Base-by-base conservation (phyloP, 371 early-diverging fungal species). In the Haplosporangium sp. region DNA sequence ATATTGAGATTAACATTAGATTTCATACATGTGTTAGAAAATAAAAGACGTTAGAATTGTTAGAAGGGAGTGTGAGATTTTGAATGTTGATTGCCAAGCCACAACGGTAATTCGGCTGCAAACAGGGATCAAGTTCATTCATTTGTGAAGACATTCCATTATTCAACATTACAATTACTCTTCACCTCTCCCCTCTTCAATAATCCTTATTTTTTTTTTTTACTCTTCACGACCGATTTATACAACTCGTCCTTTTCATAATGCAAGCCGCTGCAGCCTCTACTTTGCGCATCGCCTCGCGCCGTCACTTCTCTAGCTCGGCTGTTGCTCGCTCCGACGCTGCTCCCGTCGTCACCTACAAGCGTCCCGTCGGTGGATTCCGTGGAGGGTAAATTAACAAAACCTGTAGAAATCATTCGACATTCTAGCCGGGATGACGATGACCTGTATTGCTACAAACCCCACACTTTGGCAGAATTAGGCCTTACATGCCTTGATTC, bases 311-410 rank as follows among this genome's bases (percentile, higher is more conserved):
- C 60, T 71, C 81, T 37, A 74, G 67, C 65, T 71, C 81, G 8
- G 74, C 60, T n/a, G 47, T 79, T 60, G 74, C 81, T 44, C 81
- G 81, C 38, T 55, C 71, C 19, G 74, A 74, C 63, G 53, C 74
- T 19, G 39, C 70, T 37, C 74, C 74, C 53, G 81, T 79, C 13
- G 81, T 79, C 72, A 74, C 59, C 38, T 79, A 79, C 65, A 79
- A 74, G 72, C 81, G 81, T 37, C 81, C 81, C 61, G 66, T 79
- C 50, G 81, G 81, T 63, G 81, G 74, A 70, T 79, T 79, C 81
- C 81, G 81, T 71, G 81, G 81, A 65, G 81, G 81, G 81, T 79
- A 79, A 79, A 55, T 34, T 55, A n/a, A 15, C 17, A 52, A 52
- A 44, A 48, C 9, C 2, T 5, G 5, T n/a, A 9, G 17, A 48